Base-by-base conservation (phyloP, 2,329 filamentous ascomycete species). In the Colletotrichum sidae region DNA sequence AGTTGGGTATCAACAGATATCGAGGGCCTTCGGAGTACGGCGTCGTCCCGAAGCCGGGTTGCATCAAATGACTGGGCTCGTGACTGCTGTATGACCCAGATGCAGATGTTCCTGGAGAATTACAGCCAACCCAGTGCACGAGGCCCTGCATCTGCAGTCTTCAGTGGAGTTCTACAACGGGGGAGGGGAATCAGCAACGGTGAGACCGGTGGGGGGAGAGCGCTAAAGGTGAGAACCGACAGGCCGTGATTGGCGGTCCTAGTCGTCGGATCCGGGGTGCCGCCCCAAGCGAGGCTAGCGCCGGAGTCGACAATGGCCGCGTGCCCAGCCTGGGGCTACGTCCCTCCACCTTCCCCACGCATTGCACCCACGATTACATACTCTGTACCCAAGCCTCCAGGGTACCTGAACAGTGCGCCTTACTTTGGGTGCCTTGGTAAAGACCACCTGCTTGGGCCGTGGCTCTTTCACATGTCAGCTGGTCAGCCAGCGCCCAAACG, bases 381-480 rank as follows among this genome's bases (percentile, higher is more conserved):
- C 25, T 25, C 25, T 25, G 25, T 4, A 25, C 25, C 25, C 25
- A 25, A 25, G 25, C 25, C 25, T 25, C 25, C 25, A 25, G 25
- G 25, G 25, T 25, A 25, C 25, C 25, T 25, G 25, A 25, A 25
- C 25, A 25, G 25, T 5, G 25, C 25, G 4, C 25, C 25, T 25
- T 25, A 25, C 25, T 5, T 25, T 25, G 25, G 4, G 25, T 25
- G 25, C 25, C 25, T 25, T 25, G 25, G 46, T 58, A 8, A 15
- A n/a, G 33, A 13, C n/a, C 25, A 46, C 37, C 51, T 42, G 38
- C 25, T 25, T 25, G 25, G 25, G 4, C 25, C 25, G 25, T 25
- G 51, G 58, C 33, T 47, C 63, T 66, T 66, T 66, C 63, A 66
- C 63, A 66, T 66, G 63, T 66, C 63, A 66, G 63, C 58, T 66